A percentile compares a stretch with the other conserved stretches of the same genome.
These are phyloP conservation scores for Avena insularis DNA, from an alignment of 176 grass and related monocot genomes.

Conservation along the genomic window DNA sequence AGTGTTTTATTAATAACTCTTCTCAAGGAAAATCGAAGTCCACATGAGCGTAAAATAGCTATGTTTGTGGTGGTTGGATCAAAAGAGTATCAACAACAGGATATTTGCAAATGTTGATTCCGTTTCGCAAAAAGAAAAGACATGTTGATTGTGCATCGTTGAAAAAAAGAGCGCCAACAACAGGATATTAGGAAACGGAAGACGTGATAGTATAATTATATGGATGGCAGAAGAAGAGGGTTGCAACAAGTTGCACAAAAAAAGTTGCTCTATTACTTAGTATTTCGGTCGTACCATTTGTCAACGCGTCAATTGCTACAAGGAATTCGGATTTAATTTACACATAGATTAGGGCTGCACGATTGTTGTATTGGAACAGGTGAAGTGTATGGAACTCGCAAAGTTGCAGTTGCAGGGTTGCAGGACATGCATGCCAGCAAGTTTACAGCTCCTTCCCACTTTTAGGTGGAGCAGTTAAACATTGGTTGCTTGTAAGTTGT, in stretches of 20 bases:
- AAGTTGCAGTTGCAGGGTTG: no score
- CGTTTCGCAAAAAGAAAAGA: not conserved
- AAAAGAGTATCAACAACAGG: not conserved
- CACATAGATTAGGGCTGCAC: not conserved
- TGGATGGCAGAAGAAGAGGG: not conserved
- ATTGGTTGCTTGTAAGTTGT: constrained; percentile 18
- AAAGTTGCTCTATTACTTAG: not conserved
- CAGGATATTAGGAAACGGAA: not conserved
- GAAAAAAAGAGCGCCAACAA: not conserved
- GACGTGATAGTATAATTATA: not conserved
- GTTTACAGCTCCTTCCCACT: constrained; percentile 21
- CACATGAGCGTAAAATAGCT: not conserved
- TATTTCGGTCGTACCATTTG: not conserved
- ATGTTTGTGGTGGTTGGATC: not conserved
- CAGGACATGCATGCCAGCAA: constrained; percentile 6
- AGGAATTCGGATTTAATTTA: not conserved
- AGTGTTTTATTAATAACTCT: not conserved
- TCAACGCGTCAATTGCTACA: not conserved
- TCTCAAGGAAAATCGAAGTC: not conserved
- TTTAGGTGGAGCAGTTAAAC: constrained; percentile 44
- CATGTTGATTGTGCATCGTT: not conserved
- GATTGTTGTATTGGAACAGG: constrained; percentile 5
- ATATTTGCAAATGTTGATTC: not conserved
- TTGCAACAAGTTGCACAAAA: constrained; percentile 8
- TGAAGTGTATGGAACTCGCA: not conserved